Base-by-base conservation (phyloP, 2,329 filamentous ascomycete species). In the Hawksworthiomyces lignivorus region DNA sequence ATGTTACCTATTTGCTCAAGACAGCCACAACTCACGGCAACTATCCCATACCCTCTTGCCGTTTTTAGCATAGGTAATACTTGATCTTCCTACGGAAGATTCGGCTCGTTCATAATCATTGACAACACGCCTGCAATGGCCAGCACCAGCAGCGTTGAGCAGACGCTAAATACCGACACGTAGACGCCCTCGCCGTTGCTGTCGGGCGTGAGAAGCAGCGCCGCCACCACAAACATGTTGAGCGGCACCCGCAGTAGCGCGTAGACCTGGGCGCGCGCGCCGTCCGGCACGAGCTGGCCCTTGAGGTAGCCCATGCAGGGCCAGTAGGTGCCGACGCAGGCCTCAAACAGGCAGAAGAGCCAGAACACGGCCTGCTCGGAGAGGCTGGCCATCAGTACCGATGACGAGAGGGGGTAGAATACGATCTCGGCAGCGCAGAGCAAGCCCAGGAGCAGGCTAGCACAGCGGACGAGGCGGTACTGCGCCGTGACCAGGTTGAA, bases 271-370 rank as follows among this genome's bases (percentile, higher is more conserved):
- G 68, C 72, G 32, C 74, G 58, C 7, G 69, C 62, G 3, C 63
- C 66, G 50, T 78, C 73, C 1, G 71, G 67, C 14, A 79, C 64
- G 5, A 75, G 56, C 28, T 62, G 59, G 7, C 70, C 70, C 53
- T 76, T 75, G 45, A 77, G 54, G 21, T 63, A 67, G 4, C 67
- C 70, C 58, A 76, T 71, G 39, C 63, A 66, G 0, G 74, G 74
- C 51, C 67, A 77, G 55, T 78, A 78, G 44, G 73, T 57, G 20
- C 74, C 74, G 18, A 76, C 69, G 48, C 69, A 72, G 1, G 65
- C 62, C 52, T 78, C 73, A 43, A 77, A 77, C 0, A 72, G 47
- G 49, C 72, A 75, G 50, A 77, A 77, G 18, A 66, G 62, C 67
- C 69, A 74, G 41, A 78, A 70, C 1, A 67, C 68, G 5, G 65